phyloP scores from a whole-genome alignment of 345 rosid species.

The Pugionium dolabratum region DNA sequence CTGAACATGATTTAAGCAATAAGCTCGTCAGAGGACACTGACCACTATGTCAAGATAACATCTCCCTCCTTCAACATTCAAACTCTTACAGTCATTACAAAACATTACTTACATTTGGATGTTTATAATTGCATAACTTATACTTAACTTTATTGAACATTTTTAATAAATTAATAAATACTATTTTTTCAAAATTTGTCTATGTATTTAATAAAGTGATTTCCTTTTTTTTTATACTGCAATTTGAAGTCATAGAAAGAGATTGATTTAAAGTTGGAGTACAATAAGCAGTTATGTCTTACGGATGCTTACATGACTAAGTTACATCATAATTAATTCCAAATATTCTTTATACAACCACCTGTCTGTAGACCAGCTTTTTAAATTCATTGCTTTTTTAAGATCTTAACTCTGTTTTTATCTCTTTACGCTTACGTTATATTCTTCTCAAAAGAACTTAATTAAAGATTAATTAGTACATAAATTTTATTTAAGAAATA shows the following conservation, averaged over 20 bases:
- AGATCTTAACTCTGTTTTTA: neutral
- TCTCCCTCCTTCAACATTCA: neutral
- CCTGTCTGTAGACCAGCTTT: neutral
- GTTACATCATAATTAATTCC: neutral
- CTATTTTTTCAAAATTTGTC: too few relatives aligned
- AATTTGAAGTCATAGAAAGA: too few relatives aligned
- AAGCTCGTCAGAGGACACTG: slow-evolving; percentile 26
- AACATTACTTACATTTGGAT: neutral
- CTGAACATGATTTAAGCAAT: slow-evolving; percentile 19
- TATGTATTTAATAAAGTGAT: too few relatives aligned
- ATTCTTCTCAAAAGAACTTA: neutral
- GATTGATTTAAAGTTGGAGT: neutral
- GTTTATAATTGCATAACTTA: neutral
- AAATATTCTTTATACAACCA: neutral
- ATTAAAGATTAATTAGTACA: neutral
- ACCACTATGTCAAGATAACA: slow-evolving; percentile 15
- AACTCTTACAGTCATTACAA: neutral
- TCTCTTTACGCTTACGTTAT: neutral
- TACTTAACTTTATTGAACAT: neutral
- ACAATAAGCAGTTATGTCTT: neutral
- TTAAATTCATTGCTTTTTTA: neutral
- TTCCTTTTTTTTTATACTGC: too few relatives aligned
- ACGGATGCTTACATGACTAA: neutral
- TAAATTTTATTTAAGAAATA: neutral
- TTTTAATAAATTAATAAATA: too few relatives aligned